Evolutionary conservation across 2,329 filamentous ascomycete species (phyloP).

Genomic region (Anthostomella pinea): DNA sequence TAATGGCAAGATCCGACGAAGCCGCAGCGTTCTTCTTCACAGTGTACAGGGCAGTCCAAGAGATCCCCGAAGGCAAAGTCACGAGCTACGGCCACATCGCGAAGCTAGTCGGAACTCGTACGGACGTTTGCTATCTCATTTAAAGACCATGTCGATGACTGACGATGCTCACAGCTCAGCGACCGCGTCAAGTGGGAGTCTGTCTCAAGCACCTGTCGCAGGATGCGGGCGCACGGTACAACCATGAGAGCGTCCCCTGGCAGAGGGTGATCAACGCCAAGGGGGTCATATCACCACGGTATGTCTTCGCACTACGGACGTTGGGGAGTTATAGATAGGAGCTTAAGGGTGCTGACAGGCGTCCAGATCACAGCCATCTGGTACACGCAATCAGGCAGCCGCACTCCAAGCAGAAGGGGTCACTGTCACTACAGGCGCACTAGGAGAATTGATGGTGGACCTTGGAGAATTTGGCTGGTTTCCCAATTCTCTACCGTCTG

Average conservation of each 20-base stretch:
- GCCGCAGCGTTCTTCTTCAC: slow-evolving; percentile 70
- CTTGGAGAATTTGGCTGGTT: slow-evolving; percentile 56
- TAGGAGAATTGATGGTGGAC: slow-evolving; percentile 53
- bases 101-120: slow-evolving; percentile 68
- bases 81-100: slow-evolving; percentile 87
- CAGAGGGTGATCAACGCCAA: slow-evolving; percentile 88
- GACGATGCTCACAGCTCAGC: slow-evolving; percentile 51
- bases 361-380: slow-evolving; percentile 47
- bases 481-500: slow-evolving; percentile 47
- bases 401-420: slow-evolving; percentile 53
- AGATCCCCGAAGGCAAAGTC: slow-evolving; percentile 79
- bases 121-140: slow-evolving; percentile 27
- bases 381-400: slow-evolving; percentile 47
- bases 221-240: slow-evolving; percentile 54
- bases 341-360: slow-evolving; percentile 6
- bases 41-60: slow-evolving; percentile 80
- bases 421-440: slow-evolving; percentile 42
- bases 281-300: slow-evolving; percentile 84
- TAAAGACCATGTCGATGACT: not conserved
- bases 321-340: too few species aligned
- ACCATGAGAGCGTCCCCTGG: slow-evolving; percentile 83
- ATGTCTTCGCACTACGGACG: not conserved
- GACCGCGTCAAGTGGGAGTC: slow-evolving; percentile 81
- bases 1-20: slow-evolving; percentile 71
- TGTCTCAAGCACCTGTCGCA: slow-evolving; percentile 82